These are phyloP conservation scores for Penicillium malachiteum DNA, from an alignment of 495 filamentous ascomycete species.

Conservation along the genomic window DNA sequence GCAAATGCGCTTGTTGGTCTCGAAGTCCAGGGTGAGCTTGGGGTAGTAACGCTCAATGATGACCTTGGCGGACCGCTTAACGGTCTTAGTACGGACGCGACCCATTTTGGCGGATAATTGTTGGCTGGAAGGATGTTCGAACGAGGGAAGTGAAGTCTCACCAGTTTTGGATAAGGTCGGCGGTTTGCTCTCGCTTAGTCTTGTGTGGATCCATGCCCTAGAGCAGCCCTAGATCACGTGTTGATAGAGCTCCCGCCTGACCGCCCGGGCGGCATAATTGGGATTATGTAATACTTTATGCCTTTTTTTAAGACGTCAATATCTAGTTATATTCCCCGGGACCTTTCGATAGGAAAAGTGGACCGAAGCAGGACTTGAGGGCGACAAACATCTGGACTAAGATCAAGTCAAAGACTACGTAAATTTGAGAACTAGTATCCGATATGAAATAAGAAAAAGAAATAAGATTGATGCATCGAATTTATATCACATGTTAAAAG, in stretches of 20 bases:
- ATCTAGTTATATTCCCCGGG: no score
- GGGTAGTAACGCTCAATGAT: slow-evolving; percentile 99
- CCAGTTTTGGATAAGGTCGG: slow-evolving; percentile 13
- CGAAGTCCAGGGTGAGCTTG: slow-evolving; percentile 97
- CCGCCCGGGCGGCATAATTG: no score
- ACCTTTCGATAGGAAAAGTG: no score
- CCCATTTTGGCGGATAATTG: slow-evolving; percentile 77
- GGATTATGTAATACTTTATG: no score
- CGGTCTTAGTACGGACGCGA: slow-evolving; percentile 97
- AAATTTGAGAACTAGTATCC: no score
- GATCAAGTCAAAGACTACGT: no score
- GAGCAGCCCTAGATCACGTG: slow-evolving; percentile 26
- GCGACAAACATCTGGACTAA: no score
- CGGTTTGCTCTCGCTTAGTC: slow-evolving; percentile 29
- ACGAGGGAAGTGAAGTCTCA: neutral
- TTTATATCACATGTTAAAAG: slow-evolving; percentile 35
- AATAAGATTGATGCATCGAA: slow-evolving; percentile 20
- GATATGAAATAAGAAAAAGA: slow-evolving; percentile 2
- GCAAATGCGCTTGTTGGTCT: slow-evolving; percentile 99
- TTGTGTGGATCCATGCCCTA: slow-evolving; percentile 31
- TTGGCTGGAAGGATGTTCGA: slow-evolving; percentile 42
- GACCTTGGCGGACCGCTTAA: slow-evolving; percentile 99
- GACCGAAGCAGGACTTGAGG: no score
- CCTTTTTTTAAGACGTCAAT: neutral
- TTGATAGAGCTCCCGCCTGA: slow-evolving; percentile 2